Base-by-base conservation (phyloP, 2,329 filamentous ascomycete genomes). In the Teratosphaeriaceae sp. region DNA sequence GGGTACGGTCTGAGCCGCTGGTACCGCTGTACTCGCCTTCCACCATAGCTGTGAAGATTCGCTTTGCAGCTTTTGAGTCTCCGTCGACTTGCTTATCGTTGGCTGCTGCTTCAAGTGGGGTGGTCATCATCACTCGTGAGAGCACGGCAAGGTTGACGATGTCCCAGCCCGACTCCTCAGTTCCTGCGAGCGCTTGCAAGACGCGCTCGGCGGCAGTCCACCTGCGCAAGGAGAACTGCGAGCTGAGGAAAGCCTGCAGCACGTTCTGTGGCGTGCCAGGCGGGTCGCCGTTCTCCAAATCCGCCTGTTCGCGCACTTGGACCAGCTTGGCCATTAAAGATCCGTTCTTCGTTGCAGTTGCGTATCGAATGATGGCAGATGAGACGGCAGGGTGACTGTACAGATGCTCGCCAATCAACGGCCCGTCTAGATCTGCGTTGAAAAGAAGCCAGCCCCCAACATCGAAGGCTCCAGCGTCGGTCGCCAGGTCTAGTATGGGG, bases 381-480 rank as follows among this genome's bases (percentile, higher is more conserved):
- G 71, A 67, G 19, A 81, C 61, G 37, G 62, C 61, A 22, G 67
- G 67, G 47, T 76, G 61, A 2, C 54, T 54, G 50, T 77, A 79
- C 20, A 68, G 49, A 16, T 56, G 53, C 11, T 56, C 51, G 18
- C 67, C 60, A 19, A 80, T 75, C 2, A 74, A 47, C n/a, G 75
- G 73, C 0, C 73, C 75, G 50, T 79, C 75, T 12, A 75, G 49
- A 48, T 76, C 75, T 8, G 67, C 53, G 1, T 69, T 71, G 42
- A 71, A 68, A 1, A 80, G 59, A 11, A 81, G 59, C 70, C 72
- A 78, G 23, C 69, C 64, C 3, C 72, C 76, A 41, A 80, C 64
- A 13, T 70, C 66, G 45, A 67, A 73, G 6, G 67, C 58, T 39
- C 66, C 65, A 12, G 68, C 62, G 16, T 69, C 62, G 0, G 69